A percentile compares a stretch with the other conserved stretches of the same genome.
Evolutionary conservation across 495 filamentous ascomycete species (phyloP).

Genomic region (Delitschia confertaspora): DNA sequence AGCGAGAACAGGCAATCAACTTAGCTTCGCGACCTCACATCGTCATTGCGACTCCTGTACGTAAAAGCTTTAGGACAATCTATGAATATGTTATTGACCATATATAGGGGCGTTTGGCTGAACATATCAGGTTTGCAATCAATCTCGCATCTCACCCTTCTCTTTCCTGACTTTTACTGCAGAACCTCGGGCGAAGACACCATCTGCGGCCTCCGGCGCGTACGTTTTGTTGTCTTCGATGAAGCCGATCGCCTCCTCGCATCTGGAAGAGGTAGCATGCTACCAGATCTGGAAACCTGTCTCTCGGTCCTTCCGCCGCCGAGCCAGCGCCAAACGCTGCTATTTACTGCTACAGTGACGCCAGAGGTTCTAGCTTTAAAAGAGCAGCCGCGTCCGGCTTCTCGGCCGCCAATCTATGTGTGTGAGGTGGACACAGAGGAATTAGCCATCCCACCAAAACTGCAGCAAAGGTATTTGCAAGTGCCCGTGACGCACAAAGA

Average conservation of each 20-base stretch:
- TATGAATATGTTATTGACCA: neutral
- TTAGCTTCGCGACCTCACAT: conserved; percentile 77
- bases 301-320: conserved; percentile 66
- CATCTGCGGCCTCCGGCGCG: conserved; percentile 63
- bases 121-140: no score
- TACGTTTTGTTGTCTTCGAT: conserved; percentile 82
- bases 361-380: conserved; percentile 83
- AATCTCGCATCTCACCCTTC: no score
- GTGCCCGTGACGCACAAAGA: conserved; percentile 84
- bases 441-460: conserved; percentile 65
- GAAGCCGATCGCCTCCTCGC: conserved; percentile 89
- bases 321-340: conserved; percentile 68
- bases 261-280: conserved; percentile 69
- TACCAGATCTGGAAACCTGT: conserved; percentile 86
- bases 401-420: conserved; percentile 69
- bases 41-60: conserved; percentile 89
- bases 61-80: neutral
- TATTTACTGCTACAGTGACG: conserved; percentile 96
- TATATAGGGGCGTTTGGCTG: conserved; percentile 85
- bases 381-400: conserved; percentile 54
- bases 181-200: conserved; percentile 84
- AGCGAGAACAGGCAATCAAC: conserved; percentile 79
- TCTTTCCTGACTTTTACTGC: no score
- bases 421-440: conserved; percentile 75
- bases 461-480: conserved; percentile 77